Conservation (phyloP, 2,329 filamentous ascomycete species). For the Chaetomium sp. region DNA sequence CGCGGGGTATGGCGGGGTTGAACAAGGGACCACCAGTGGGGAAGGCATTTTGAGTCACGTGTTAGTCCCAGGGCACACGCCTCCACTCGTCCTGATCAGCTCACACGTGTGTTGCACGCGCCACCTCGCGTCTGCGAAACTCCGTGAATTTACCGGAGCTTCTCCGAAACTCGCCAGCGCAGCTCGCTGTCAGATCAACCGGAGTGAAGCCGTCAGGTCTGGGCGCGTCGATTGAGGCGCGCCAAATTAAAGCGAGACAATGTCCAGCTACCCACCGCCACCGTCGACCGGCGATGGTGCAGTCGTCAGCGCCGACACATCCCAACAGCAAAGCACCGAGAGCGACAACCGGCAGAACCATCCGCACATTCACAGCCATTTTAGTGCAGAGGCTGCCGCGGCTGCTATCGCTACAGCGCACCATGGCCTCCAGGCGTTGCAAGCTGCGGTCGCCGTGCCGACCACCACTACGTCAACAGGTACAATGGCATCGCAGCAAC, state of each 20-base stretch:
- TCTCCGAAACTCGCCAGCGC: slow-evolving; percentile 22
- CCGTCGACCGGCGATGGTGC: slow-evolving; percentile 7
- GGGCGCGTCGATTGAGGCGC: slow-evolving; percentile 6
- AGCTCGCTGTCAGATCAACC: slow-evolving; percentile 9
- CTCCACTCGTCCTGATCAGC: no score
- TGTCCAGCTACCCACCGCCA: slow-evolving; percentile 20
- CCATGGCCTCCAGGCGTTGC: slow-evolving; percentile 24
- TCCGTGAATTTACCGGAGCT: slow-evolving; percentile 23
- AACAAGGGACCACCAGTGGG: no score
- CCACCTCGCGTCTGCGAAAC: slow-evolving; percentile 1
- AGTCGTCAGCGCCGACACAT: not conserved
- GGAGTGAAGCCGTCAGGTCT: slow-evolving; percentile 19
- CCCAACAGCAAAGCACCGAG: slow-evolving; percentile 1
- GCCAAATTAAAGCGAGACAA: slow-evolving; percentile 3
- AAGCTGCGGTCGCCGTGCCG: slow-evolving; percentile 20
- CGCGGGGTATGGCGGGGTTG: no score
- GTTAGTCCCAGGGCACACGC: no score
- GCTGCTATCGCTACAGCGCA: slow-evolving; percentile 17
- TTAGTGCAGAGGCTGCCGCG: slow-evolving; percentile 13
- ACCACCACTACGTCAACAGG: slow-evolving; percentile 1
- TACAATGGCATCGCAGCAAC: slow-evolving; percentile 16
- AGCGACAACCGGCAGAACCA: slow-evolving; percentile 1
- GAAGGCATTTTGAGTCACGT: no score
- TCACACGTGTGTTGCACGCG: no score
- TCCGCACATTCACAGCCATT: slow-evolving; percentile 8